Conservation (phyloP, 768 basidiomycete genomes). For the Vararia minispora region DNA sequence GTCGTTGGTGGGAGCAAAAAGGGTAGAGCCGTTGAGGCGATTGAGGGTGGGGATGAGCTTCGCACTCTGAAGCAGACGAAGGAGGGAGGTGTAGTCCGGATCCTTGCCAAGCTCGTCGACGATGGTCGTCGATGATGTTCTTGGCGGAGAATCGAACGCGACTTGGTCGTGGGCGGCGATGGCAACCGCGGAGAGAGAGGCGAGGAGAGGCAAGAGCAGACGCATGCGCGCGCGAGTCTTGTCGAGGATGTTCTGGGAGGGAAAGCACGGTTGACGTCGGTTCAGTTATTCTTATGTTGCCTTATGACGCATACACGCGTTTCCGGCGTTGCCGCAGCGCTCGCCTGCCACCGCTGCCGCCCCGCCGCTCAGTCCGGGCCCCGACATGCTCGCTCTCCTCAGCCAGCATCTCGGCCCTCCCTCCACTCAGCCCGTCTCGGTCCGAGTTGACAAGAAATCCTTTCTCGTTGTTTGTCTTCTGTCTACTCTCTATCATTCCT, state of each 20-base stretch:
- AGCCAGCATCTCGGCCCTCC: slow-evolving; percentile 41
- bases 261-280: too few relatives aligned
- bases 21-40: slow-evolving; percentile 65
- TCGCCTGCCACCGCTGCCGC: too few relatives aligned
- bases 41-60: slow-evolving; percentile 90
- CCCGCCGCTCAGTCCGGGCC: too few relatives aligned
- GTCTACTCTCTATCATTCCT: background rate
- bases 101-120: slow-evolving; percentile 71
- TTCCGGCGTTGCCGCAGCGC: too few relatives aligned
- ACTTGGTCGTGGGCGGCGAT: slow-evolving; percentile 27
- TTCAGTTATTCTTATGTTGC: too few relatives aligned
- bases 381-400: slow-evolving; percentile 39
- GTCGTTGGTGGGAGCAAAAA: slow-evolving; percentile 95
- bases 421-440: slow-evolving; percentile 39
- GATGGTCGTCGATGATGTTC: slow-evolving; percentile 41
- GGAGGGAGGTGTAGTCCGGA: slow-evolving; percentile 64
- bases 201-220: slow-evolving; percentile 22
- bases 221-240: too few relatives aligned
- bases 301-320: too few relatives aligned
- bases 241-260: too few relatives aligned
- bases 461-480: slow-evolving; percentile 35
- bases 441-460: slow-evolving; percentile 41
- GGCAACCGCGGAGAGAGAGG: slow-evolving; percentile 27
- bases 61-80: slow-evolving; percentile 70
- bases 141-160: slow-evolving; percentile 17